phyloP scores from a whole-genome alignment of 805 yeast species.

The Trichomonascus vanleenenianus region DNA sequence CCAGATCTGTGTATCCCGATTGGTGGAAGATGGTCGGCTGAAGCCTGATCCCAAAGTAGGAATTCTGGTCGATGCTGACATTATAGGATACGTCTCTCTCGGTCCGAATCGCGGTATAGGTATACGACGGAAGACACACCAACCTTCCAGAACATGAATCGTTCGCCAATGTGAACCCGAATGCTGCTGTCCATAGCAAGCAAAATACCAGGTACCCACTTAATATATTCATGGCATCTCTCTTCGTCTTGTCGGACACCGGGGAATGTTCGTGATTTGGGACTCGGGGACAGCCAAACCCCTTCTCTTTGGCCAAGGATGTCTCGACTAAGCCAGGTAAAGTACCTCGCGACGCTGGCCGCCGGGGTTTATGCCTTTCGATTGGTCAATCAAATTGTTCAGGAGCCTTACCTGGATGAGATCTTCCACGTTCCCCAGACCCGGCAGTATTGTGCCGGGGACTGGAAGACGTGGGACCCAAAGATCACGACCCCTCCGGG shows the following conservation, averaged over 20 bases:
- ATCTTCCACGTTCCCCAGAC: conserved; percentile 81
- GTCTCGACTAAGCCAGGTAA: background rate
- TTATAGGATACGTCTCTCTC: conserved; percentile 29
- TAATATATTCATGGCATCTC: too few relatives aligned
- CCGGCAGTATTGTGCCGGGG: conserved; percentile 50
- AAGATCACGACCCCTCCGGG: conserved; percentile 98
- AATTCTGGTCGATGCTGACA: conserved; percentile 27
- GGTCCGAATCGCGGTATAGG: conserved; percentile 21
- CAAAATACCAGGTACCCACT: too few relatives aligned
- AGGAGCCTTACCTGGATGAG: conserved; percentile 49
- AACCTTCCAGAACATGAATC: background rate
- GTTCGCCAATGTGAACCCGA: background rate
- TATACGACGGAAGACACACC: conserved; percentile 6
- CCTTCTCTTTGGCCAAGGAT: background rate
- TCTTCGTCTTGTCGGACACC: too few relatives aligned
- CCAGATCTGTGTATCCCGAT: conserved; percentile 25
- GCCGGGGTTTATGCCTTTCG: background rate
- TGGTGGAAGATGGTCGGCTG: conserved; percentile 24
- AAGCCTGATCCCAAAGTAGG: conserved; percentile 30
- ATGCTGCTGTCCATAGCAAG: too few relatives aligned
- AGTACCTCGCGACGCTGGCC: background rate
- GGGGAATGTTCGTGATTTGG: too few relatives aligned
- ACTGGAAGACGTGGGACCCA: conserved; percentile 67
- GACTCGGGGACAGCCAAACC: too few relatives aligned
- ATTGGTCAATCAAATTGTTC: conserved; percentile 9